These are phyloP conservation scores for Aristolochia fimbriata DNA, from an alignment of 164 flowering plant species.

Conservation along the genomic window DNA sequence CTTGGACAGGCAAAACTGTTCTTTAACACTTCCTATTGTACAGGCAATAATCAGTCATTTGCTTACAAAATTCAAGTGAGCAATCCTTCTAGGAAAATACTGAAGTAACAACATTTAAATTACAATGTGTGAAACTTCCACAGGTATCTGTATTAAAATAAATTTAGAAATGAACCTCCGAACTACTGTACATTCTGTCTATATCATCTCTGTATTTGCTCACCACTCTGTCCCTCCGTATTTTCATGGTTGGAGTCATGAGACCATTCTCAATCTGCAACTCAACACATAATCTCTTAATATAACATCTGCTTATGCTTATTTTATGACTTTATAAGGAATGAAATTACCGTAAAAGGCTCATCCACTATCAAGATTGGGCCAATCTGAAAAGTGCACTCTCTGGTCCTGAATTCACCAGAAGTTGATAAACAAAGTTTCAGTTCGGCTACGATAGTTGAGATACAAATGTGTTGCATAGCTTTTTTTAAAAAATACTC, in stretches of 20 bases:
- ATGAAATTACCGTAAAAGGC: constrained; percentile 59
- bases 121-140: no score
- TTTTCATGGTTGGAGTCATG: constrained; percentile 89
- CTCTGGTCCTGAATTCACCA: constrained; percentile 60
- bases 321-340: background rate
- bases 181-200: constrained; percentile 35
- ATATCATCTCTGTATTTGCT: constrained; percentile 49
- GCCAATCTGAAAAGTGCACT: constrained; percentile 74
- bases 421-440: no score
- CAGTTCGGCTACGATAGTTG: no score
- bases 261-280: constrained; percentile 89
- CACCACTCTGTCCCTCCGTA: constrained; percentile 62
- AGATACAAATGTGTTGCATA: no score
- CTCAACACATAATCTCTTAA: background rate
- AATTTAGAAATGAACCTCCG: background rate
- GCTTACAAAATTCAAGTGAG: no score
- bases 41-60: no score
- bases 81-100: no score
- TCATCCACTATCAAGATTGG: constrained; percentile 74
- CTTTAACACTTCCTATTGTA: no score
- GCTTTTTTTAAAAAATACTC: no score
- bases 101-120: no score
- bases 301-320: background rate
- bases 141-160: no score
- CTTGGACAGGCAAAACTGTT: no score